Evolutionary conservation across 768 basidiomycete species (phyloP), one percentile per base, ranked within the genome.

Genomic region (Punctularia strigosozonata): DNA sequence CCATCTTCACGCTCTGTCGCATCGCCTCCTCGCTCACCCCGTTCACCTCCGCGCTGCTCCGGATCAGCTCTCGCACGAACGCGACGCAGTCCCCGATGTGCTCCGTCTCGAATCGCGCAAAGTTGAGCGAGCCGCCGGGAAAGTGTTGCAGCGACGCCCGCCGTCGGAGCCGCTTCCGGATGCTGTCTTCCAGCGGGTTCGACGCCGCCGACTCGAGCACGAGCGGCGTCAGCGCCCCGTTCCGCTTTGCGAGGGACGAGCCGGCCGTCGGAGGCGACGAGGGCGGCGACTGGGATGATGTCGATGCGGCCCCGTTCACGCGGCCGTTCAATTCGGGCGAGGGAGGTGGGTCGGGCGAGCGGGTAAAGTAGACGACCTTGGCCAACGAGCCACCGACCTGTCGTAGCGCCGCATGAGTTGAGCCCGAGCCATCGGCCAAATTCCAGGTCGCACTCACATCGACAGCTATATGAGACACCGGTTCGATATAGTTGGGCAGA

Each of bases 341-440:
- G 22, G 76, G 67, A n/a, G 82, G 81, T 3, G 83, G 82, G 40
- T 85, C 80, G 3, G 85, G 80, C 6, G 91, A 90, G 36, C 95
- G 83, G 32, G 94, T 97, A 60, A 98, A 98, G 64, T 97, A 99
- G 49, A 95, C 89, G 37, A 99, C 87, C 60, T 99, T 99, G 44
- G 92, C 94, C 12, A 99, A 65, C 10, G 92, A 95, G 31, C 95
- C 95, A 20, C 95, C 95, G 55, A 98, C 83, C 92, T 97, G 60
- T 10, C 19, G 19, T 15, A 20, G 37, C 23, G 14, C 43, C 51
- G 43, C 39, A 51, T 33, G 37, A 38, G 43, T 32, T 33, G 23
- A 37, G 24, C 33, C 30, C 36, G 25, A 17, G 17, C 30, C 26
- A 24, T 36, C 37, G 50, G 38, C 39, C 28, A 42, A 39, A 40